Base-by-base conservation (phyloP, 331 rosid species). In the Prunus yedoensis region DNA sequence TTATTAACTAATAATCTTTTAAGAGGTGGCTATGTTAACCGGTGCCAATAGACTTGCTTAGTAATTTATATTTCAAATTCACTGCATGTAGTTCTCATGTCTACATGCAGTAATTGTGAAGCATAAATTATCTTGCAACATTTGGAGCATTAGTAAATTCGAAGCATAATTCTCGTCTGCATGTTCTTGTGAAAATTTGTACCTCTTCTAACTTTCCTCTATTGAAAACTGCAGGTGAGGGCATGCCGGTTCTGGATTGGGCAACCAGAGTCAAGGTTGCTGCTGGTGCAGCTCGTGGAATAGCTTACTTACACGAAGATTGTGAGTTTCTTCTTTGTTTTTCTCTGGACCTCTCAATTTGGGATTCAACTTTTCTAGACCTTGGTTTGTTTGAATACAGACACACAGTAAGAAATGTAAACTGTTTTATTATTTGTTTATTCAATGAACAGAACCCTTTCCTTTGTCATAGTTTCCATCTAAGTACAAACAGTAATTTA, bases 221-320 rank as follows among this genome's bases (percentile, higher is more conserved):
- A 27, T 74, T 49, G 35, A 64, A 61, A 74, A 38, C 9, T 87
- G 72, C 81, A 95, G 98, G 53, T 38, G 89, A 78, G 61, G 89
- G 74, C 56, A 77, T 74, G 77, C 88, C 93, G 4, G 81, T 95
- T 70, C 69, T 92, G 82, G 88, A 84, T 85, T 95, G 98, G 98
- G 86, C 88, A 66, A 89, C 91, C 58, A 89, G 99, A 85, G 89
- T 89, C 68, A 93, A 78, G 83, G 94, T 91, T 85, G 99, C 97
- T 21, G 93, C 91, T 71, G 99, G 99, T 76, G 87, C 98, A 74
- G 97, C 99, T 80, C 96, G 94, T 16, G 99, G 99, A 83, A 83
- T 95, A 69, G 98, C 99, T 63, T 92, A 95, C 86, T 85, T 95
- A 25, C 99, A 95, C 58, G 98, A 95, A 88, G 99, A 95, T 67